Base-by-base conservation (phyloP, 2,329 filamentous ascomycete species). In the Alternaria gansuensis region DNA sequence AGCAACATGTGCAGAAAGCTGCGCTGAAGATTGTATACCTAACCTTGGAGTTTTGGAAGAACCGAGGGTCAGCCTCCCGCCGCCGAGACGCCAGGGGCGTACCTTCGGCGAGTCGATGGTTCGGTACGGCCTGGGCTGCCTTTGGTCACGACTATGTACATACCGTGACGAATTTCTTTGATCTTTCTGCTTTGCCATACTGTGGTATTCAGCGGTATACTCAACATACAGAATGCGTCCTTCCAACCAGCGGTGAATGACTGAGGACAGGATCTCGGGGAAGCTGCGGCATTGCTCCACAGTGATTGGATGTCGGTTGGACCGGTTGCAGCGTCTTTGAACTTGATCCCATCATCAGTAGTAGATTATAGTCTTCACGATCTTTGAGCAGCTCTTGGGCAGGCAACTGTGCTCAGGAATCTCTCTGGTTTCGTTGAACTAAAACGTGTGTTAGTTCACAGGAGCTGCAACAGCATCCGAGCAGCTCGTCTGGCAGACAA, bases 221-320 rank as follows among this genome's bases (percentile, higher is more conserved):
- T 41, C 2, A 29, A 29, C 8, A 21, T 29, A n/a, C 7, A 21
- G 9, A 28, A 3, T 2, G 29, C n/a, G 10, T 24, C 24, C n/a
- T 26, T 37, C 34, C 51, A 33, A 34, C 57, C 49, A n/a, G 46
- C 40, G 57, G 36, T 40, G 57, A 41, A 51, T 39, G 41, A 49
- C 28, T 26, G 26, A 34, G 45, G 56, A 59, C 49, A 54, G 54
- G 59, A 49, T 51, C 41, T 68, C 68, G 68, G 68, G 58, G 57
- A 65, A 69, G 67, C 60, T 64, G 68, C 67, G 68, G 68, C 62
- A 64, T 67, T 69, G 57, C 63, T 56, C 46, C 46, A 41, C 43
- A 58, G 61, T 62, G 59, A 71, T 71, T 71, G 67, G 68, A 49
- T 49, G 50, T 59, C 31, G 28, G 13, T 49, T 9, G 36, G 21